These are phyloP conservation scores for Striga asiatica DNA, from an alignment of 257 asterid genomes.

Conservation along the genomic window DNA sequence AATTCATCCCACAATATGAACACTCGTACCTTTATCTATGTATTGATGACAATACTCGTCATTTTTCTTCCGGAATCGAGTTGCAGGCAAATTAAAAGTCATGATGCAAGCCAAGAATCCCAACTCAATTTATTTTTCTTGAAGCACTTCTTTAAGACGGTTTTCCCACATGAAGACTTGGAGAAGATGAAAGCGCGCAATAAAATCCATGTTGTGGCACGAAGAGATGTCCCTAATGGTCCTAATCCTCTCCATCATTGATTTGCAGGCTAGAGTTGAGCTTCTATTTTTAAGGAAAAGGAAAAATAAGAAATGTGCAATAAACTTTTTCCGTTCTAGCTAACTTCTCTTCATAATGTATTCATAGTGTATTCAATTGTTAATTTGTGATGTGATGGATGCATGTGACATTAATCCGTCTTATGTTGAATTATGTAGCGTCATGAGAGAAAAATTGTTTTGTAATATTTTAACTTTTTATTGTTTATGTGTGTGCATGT, in stretches of 20 bases:
- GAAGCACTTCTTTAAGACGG: background rate
- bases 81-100: background rate
- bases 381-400: no score
- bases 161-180: background rate
- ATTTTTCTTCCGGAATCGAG: background rate
- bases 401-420: no score
- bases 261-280: background rate
- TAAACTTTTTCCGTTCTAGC: background rate
- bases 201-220: no score
- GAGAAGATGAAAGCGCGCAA: background rate
- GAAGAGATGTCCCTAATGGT: no score
- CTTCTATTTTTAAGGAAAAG: background rate
- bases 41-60: background rate
- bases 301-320: no score
- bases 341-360: no score
- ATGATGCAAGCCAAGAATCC: background rate
- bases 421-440: no score
- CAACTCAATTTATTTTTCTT: background rate
- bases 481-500: no score
- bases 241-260: no score
- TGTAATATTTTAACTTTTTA: no score
- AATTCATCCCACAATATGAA: background rate
- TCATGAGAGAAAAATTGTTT: no score
- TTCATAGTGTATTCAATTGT: background rate
- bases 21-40: background rate